These are phyloP conservation scores for Sextonia rubra DNA, from an alignment of 164 flowering plant genomes.

Conservation along the genomic window DNA sequence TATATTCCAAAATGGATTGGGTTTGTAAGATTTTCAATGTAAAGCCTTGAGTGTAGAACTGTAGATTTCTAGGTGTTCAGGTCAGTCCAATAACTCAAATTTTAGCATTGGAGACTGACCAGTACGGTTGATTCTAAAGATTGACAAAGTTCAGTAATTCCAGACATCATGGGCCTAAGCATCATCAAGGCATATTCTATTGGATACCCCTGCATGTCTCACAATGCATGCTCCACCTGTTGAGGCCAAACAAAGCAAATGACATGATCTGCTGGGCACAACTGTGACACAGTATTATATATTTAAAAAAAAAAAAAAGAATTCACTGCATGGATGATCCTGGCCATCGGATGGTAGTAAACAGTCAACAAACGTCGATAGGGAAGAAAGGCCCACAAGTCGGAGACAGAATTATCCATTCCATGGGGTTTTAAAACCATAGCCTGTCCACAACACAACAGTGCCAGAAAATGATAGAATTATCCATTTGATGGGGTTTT, in stretches of 20 bases:
- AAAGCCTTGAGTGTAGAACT: not conserved
- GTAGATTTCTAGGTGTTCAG: not conserved
- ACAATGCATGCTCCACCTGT: not conserved
- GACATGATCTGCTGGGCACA: not conserved
- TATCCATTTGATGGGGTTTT: too few relatives aligned
- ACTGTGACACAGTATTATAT: not conserved
- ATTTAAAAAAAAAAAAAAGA: too few relatives aligned
- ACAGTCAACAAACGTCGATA: not conserved
- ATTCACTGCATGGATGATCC: not conserved
- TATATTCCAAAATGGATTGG: not conserved
- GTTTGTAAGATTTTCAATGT: not conserved
- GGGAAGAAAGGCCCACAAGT: too few relatives aligned
- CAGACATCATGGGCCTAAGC: not conserved
- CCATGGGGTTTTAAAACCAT: too few relatives aligned
- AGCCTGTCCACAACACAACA: too few relatives aligned
- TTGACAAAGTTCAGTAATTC: not conserved
- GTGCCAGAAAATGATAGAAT: too few relatives aligned
- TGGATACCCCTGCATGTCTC: not conserved
- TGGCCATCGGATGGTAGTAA: not conserved
- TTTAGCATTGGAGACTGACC: not conserved
- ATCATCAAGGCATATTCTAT: not conserved
- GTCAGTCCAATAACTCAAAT: not conserved
- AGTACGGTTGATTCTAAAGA: not conserved
- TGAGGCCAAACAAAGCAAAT: not conserved
- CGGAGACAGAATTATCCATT: too few relatives aligned